Conservation (phyloP, 1,284 basidiomycete genomes). For the Marasmius tenuissimus region DNA sequence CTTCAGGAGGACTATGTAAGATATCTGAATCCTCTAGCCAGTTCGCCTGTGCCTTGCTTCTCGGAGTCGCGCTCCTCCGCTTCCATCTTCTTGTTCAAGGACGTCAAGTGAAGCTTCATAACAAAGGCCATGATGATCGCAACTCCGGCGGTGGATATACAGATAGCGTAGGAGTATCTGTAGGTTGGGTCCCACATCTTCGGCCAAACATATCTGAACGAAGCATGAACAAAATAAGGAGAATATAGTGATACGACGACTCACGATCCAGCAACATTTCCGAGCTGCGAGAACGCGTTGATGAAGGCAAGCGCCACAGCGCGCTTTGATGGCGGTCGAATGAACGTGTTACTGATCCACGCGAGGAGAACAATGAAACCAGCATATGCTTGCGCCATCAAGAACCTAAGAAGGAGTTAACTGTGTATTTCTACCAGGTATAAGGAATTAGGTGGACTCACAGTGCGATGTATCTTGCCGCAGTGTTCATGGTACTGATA, state of each 20-base stretch:
- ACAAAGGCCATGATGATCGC: conserved; percentile 48
- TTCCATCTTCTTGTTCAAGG: conserved; percentile 32
- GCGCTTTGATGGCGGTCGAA: conserved; percentile 67
- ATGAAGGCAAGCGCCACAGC: conserved; percentile 70
- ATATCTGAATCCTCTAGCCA: conserved; percentile 37
- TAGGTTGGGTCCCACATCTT: conserved; percentile 43
- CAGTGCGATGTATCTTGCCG: conserved; percentile 67
- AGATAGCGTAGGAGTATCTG: conserved; percentile 40
- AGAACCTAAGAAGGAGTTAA: conserved; percentile 42
- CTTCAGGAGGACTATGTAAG: conserved; percentile 23
- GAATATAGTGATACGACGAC: conserved; percentile 24
- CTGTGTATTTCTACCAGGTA: background rate
- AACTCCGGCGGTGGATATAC: conserved; percentile 41
- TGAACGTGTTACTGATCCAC: conserved; percentile 69
- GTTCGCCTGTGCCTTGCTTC: conserved; percentile 23
- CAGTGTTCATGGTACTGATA: conserved; percentile 66
- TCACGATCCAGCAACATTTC: conserved; percentile 69
- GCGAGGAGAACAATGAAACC: conserved; percentile 63
- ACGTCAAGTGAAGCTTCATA: conserved; percentile 37
- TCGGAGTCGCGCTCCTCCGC: conserved; percentile 22
- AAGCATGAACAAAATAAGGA: background rate
- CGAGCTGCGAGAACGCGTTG: conserved; percentile 70
- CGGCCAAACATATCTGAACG: conserved; percentile 38
- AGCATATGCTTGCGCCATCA: conserved; percentile 75
- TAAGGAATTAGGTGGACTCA: conserved; percentile 30